Conservation (phyloP, 2,329 filamentous ascomycete genomes). For the Arachnopeziza araneosa region DNA sequence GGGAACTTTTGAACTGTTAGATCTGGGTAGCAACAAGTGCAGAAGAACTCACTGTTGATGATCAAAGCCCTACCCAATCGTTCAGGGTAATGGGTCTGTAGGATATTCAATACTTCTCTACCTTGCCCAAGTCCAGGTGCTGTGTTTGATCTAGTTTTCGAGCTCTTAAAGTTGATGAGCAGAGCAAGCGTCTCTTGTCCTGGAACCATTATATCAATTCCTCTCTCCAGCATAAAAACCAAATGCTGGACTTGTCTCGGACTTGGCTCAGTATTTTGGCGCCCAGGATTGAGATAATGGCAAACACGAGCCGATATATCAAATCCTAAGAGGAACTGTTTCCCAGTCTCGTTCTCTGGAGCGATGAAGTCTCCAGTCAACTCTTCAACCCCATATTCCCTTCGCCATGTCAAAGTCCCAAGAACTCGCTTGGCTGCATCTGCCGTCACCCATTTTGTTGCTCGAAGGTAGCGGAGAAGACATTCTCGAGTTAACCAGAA, state of each 20-base stretch:
- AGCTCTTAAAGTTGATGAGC: slow-evolving; percentile 85
- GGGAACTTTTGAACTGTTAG: slow-evolving; percentile 54
- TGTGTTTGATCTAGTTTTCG: slow-evolving; percentile 67
- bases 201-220: slow-evolving; percentile 79
- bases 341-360: slow-evolving; percentile 92
- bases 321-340: slow-evolving; percentile 84
- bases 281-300: slow-evolving; percentile 81
- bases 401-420: slow-evolving; percentile 78
- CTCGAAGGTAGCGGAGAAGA: slow-evolving; percentile 84
- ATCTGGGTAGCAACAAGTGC: neutral
- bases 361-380: slow-evolving; percentile 84
- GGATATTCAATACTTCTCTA: slow-evolving; percentile 78
- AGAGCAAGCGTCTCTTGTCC: slow-evolving; percentile 83
- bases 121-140: slow-evolving; percentile 69
- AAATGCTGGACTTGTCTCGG: slow-evolving; percentile 88
- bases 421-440: slow-evolving; percentile 75
- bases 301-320: slow-evolving; percentile 83
- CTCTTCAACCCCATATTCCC: slow-evolving; percentile 74
- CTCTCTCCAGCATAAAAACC: slow-evolving; percentile 91
- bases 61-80: slow-evolving; percentile 83
- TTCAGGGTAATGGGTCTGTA: slow-evolving; percentile 96
- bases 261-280: slow-evolving; percentile 85
- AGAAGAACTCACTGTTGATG: slow-evolving; percentile 63
- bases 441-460: slow-evolving; percentile 80
- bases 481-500: slow-evolving; percentile 92